Conservation (phyloP, 1,139 yeast genomes). For the Arxiozyma telluris region DNA sequence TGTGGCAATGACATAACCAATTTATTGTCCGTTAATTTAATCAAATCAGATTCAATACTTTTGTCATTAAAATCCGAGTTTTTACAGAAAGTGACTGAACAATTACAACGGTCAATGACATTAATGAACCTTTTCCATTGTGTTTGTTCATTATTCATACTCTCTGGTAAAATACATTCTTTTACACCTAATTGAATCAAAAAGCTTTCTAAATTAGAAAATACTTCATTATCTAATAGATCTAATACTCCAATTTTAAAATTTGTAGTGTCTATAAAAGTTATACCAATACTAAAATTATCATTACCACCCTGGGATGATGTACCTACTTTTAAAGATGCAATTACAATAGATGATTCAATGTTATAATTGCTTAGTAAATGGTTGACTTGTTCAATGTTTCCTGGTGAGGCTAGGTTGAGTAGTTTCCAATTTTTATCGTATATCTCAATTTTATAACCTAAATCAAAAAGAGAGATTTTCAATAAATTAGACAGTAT, state of each 20-base stretch:
- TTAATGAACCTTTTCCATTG: conserved; percentile 46
- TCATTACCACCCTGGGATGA: conserved; percentile 31
- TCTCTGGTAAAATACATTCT: conserved; percentile 61
- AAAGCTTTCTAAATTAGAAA: conserved; percentile 75
- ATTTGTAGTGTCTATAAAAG: conserved; percentile 62
- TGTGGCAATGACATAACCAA: conserved; percentile 51
- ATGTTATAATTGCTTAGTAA: conserved; percentile 49
- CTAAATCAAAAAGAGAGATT: conserved; percentile 58
- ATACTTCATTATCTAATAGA: conserved; percentile 79
- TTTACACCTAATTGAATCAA: conserved; percentile 82
- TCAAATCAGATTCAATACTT: conserved; percentile 58
- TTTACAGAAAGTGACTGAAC: conserved; percentile 56
- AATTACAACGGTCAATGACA: conserved; percentile 65
- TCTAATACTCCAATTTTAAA: conserved; percentile 64
- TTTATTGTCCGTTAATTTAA: conserved; percentile 48
- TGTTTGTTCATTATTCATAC: conserved; percentile 33
- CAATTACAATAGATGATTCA: conserved; percentile 58
- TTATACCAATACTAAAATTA: conserved; percentile 56
- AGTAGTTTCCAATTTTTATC: conserved; percentile 48
- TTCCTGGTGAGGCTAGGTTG: conserved; percentile 81
- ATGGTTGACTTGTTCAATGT: conserved; percentile 72
- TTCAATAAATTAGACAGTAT: conserved; percentile 60
- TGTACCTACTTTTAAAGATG: conserved; percentile 53
- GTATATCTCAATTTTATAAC: conserved; percentile 73
- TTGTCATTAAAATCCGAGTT: conserved; percentile 45